phyloP scores from a whole-genome alignment of 78 protist species.

The Paulinella micropora region DNA sequence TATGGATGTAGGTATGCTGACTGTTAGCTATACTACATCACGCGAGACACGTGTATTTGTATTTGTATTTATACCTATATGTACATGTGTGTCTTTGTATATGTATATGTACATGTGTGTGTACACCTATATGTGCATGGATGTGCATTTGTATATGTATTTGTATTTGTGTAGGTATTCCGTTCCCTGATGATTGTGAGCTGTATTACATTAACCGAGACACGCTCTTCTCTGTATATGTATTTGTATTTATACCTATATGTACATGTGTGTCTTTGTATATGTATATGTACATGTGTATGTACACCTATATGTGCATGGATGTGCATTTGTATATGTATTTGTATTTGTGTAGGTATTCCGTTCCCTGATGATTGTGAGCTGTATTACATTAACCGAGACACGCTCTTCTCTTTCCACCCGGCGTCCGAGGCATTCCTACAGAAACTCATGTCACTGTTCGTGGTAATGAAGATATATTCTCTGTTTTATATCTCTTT shows the following conservation, averaged over 20 bases:
- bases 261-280: background rate
- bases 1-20: background rate
- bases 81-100: background rate
- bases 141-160: background rate
- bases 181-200: background rate
- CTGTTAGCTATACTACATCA: background rate
- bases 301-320: background rate
- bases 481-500: no score
- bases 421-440: slow-evolving; percentile 76
- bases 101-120: background rate
- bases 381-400: slow-evolving; percentile 86
- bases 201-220: background rate
- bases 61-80: background rate
- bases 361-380: slow-evolving; percentile 73
- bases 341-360: background rate
- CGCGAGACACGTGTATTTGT: background rate
- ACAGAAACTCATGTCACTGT: no score
- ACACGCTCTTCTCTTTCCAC: slow-evolving; percentile 92
- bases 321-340: background rate
- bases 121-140: background rate
- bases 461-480: no score
- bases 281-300: background rate
- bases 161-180: background rate
- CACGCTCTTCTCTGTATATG: background rate
- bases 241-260: background rate